Base-by-base conservation (phyloP, 768 basidiomycete species). In the Lactarius deliciosus region DNA sequence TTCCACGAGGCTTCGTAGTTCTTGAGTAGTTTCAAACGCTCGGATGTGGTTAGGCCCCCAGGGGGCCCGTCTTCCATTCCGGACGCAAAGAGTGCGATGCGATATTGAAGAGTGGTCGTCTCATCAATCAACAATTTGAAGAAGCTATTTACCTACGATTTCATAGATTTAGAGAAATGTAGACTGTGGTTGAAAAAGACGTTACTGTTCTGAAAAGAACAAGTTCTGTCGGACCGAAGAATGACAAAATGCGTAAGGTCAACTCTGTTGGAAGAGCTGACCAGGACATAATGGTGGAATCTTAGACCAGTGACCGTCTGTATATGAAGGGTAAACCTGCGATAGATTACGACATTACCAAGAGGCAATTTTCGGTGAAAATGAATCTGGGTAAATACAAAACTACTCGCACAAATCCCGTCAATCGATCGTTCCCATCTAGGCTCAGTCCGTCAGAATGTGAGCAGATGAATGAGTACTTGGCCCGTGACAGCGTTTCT, bases 1-100 rank as follows among this genome's bases (percentile, higher is more conserved):
- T 25, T 61, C 70, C 70, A 71, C 4, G 70, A 57, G n/a, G 54
- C 25, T 20, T 64, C 58, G 54, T 71, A 62, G 11, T 25, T 43
- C 13, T 40, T 57, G 36, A 70, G 64, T 18, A 57, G 18, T 15
- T 30, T 22, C 13, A 70, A 34, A n/a, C 64, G 65, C 53, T 69
- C 65, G 2, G 56, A n/a, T 2, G 55, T 20, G 22, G 13, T 53
- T n/a, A 66, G 5, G 9, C 3, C 36, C 1, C 64, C 40, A 18
- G 65, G 50, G 6, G 64, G 65, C 2, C 68, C 70, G 62, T 69
- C 65, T 7, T 43, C 53, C 56, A 59, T 47, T n/a, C 70, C 70
- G 25, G 61, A 41, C 11, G 60, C 61, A 28, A 47, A 50, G 32
- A 71, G 57, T 5, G 58, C 55, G 60, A 71, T 66, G 40, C 15